Evolutionary conservation across 495 filamentous ascomycete species (phyloP), one percentile per base, ranked within the genome.

Genomic region (Penicillium antarcticum): DNA sequence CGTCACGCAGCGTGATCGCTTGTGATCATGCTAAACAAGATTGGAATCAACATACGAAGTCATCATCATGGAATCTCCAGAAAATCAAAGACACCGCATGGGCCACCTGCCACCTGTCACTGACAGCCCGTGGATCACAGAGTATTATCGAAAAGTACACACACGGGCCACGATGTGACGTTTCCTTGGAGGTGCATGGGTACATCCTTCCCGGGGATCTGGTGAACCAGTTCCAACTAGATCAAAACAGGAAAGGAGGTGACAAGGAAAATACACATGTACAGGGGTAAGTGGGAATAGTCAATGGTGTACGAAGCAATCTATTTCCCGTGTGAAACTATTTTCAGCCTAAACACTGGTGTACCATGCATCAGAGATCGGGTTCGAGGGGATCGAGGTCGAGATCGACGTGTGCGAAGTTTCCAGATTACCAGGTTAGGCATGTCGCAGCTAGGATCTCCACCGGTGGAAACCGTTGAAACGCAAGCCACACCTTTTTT

Each of bases 31-130:
- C n/a, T n/a, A n/a, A n/a, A n/a, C n/a, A n/a, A n/a, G n/a, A n/a
- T n/a, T n/a, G n/a, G n/a, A n/a, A n/a, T n/a, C n/a, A n/a, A n/a
- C n/a, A n/a, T n/a, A n/a, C n/a, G n/a, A n/a, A n/a, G n/a, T n/a
- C n/a, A n/a, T n/a, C n/a, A n/a, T n/a, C n/a, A n/a, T n/a, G n/a
- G n/a, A n/a, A n/a, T n/a, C n/a, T n/a, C n/a, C n/a, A n/a, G n/a
- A n/a, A 23, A 23, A 23, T 23, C 21, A 23, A 23, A 3, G 5
- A 23, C 5, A 23, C 24, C 35, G 62, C 62, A 62, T 40, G 56
- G 59, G 41, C 62, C 62, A 65, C 59, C 56, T 60, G 62, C 59
- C 62, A 62, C 48, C 62, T 62, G 62, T 65, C 62, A 65, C 51
- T 44, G 42, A 38, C 37, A 37, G 31, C 34, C 38, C 45, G 23